A percentile compares a stretch with the other conserved stretches of the same genome.
These are phyloP conservation scores for Starmera stellimalicola DNA, from an alignment of 1,139 yeast species.

Conservation along the genomic window DNA sequence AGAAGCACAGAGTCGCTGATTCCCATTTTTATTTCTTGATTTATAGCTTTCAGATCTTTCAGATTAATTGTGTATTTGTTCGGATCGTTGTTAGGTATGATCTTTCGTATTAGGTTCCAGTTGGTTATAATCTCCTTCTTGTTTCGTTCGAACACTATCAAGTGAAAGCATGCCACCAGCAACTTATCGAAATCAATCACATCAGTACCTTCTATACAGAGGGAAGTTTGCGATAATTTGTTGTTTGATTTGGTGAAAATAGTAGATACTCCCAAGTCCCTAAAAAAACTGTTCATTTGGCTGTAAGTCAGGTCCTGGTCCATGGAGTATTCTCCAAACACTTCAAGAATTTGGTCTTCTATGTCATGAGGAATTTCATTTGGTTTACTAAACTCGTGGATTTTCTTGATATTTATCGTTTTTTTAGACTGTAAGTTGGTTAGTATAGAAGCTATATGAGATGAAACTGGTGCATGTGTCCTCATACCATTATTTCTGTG, in stretches of 20 bases:
- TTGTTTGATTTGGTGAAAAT: conserved; percentile 16
- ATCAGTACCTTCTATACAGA: conserved; percentile 26
- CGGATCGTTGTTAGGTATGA: conserved; percentile 12
- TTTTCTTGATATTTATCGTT: conserved; percentile 11
- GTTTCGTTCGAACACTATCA: conserved; percentile 30
- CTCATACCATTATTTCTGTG: neutral
- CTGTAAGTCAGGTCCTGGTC: conserved; percentile 24
- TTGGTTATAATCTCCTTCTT: conserved; percentile 23
- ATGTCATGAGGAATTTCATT: conserved; percentile 26
- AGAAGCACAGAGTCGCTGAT: conserved; percentile 24
- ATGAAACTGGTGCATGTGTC: neutral
- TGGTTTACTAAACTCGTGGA: conserved; percentile 22
- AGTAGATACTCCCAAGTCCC: conserved; percentile 23
- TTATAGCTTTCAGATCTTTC: conserved; percentile 26
- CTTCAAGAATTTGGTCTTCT: conserved; percentile 31
- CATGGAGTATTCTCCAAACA: conserved; percentile 28
- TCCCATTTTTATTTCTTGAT: conserved; percentile 22
- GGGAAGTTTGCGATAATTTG: conserved; percentile 11
- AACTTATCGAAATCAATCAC: conserved; percentile 38
- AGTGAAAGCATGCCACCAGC: conserved; percentile 27
- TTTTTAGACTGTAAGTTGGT: neutral
- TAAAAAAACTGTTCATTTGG: conserved; percentile 21
- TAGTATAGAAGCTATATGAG: too few species aligned
- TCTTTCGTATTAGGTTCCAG: conserved; percentile 27
- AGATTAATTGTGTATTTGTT: conserved; percentile 19